Evolutionary conservation across 2,329 filamentous ascomycete genomes (phyloP).

Genomic region (Penicillium sp.): DNA sequence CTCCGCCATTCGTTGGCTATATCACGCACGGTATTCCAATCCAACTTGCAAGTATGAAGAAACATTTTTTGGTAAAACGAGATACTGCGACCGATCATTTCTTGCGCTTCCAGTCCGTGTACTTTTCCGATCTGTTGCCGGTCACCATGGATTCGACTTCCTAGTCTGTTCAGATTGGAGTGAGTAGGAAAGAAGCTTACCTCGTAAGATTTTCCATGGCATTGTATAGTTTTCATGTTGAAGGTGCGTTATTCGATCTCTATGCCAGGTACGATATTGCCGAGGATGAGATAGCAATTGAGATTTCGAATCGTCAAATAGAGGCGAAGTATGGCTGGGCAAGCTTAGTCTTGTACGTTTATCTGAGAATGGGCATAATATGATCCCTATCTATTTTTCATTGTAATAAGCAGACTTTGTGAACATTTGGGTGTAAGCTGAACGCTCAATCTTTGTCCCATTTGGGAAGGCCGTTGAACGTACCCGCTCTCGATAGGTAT

Average conservation of each 20-base stretch:
- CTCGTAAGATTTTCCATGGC: not conserved
- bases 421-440: not conserved
- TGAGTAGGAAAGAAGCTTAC: not conserved
- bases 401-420: not conserved
- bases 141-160: not conserved
- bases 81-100: not conserved
- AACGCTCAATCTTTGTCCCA: not conserved
- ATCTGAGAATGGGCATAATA: not conserved
- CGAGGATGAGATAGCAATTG: not conserved
- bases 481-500: not conserved
- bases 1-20: not conserved
- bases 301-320: not conserved
- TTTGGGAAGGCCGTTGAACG: not conserved
- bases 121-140: not conserved
- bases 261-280: not conserved
- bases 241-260: not conserved
- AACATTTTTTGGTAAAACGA: not conserved
- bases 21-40: not conserved
- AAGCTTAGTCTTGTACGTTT: not conserved
- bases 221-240: not conserved
- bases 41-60: not conserved
- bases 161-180: not conserved
- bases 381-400: not conserved
- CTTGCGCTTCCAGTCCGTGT: not conserved
- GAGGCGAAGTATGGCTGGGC: not conserved